Conservation (phyloP, 2,329 filamentous ascomycete genomes). For the Emergomyces pasteurianus region DNA sequence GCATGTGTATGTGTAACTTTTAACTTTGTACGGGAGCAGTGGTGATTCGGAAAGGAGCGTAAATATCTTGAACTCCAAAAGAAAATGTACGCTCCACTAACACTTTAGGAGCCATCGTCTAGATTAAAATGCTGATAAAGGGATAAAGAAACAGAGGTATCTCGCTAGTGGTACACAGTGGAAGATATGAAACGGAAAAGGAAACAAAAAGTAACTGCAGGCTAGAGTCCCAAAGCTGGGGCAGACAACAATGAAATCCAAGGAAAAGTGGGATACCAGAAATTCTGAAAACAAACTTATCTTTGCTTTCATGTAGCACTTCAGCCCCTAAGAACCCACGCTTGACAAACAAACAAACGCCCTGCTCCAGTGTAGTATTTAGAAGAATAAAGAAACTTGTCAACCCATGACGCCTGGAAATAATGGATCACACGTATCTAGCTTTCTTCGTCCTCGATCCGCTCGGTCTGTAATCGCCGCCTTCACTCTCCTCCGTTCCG, state of each 20-base stretch:
- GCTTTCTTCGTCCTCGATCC: constrained; percentile 12
- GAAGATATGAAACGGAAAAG: neutral
- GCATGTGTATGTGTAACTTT: too few species aligned
- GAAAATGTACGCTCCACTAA: neutral
- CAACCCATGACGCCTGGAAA: neutral
- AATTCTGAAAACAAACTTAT: neutral
- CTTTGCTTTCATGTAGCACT: neutral
- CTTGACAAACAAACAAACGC: neutral
- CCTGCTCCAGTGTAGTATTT: neutral
- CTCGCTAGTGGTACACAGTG: neutral
- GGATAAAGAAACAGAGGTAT: neutral
- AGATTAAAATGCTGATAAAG: neutral
- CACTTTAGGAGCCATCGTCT: neutral
- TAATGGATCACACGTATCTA: constrained; percentile 6
- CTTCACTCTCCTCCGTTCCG: constrained; percentile 19
- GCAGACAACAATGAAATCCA: neutral
- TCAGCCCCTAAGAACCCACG: neutral
- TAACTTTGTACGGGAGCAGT: neutral
- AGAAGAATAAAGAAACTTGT: neutral
- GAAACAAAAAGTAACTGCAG: neutral
- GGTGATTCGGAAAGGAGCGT: neutral
- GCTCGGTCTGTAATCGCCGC: constrained; percentile 16
- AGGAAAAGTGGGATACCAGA: neutral
- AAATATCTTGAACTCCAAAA: neutral
- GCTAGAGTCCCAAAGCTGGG: too few species aligned